Base-by-base conservation (phyloP, 208 protist genomes). In the Wallacemonas sp. region DNA sequence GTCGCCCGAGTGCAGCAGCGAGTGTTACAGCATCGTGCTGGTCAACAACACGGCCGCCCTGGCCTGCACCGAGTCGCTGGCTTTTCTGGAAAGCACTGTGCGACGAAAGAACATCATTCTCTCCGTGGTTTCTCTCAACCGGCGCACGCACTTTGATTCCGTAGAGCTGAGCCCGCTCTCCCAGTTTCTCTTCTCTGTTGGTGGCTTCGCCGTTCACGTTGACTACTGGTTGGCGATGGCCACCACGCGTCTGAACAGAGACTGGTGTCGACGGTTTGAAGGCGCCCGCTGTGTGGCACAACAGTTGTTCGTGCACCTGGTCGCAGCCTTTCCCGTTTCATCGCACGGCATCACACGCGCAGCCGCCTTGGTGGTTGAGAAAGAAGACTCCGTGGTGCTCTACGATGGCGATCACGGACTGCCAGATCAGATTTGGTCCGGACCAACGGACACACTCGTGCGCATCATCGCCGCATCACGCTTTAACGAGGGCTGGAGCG, bases 281-380 rank as follows among this genome's bases (percentile, higher is more conserved):
- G 91, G 91, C 19, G 71, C 84, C 9, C 86, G 88, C 49, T 96
- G 91, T 61, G 61, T 94, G 9, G 81, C 86, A 14, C 86, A 94
- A 62, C 91, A 96, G 66, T 58, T 96, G 9, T 93, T 96, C 77
- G 91, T 94, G 33, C 86, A 93, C 55, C 70, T 96, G 21, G 84
- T 94, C 33, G 82, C 66, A 17, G 65, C 79, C 19, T 96, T 96
- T 60, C 88, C 91, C 11, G 74, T 94, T 3, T 46, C 60, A 26
- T 56, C 70, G 51, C 80, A 63, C 44, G 78, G 77, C 46, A 73
- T 81, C 31, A 75, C 65, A 19, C 70, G 65, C 39, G 72, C 36
- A 54, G 60, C 66, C 49, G 34, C 66, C 11, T 55, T 70, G 42
- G 53, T 26, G 26, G 56, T 64, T 15, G 49, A 65, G 31, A 33